These are phyloP conservation scores for Croton laevigatus DNA, from an alignment of 441 rosid genomes.

Conservation along the genomic window DNA sequence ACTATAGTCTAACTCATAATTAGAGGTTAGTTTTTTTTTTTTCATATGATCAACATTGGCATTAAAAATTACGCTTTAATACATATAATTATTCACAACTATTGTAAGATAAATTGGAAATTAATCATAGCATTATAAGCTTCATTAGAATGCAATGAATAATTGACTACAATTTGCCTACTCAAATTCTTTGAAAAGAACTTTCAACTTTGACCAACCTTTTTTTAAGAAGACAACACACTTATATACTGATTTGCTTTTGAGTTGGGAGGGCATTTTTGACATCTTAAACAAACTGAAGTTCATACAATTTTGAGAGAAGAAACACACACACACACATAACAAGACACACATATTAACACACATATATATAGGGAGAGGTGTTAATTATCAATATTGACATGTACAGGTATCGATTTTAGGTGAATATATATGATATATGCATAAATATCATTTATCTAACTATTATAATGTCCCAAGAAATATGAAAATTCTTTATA, in stretches of 20 bases:
- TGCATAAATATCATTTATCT: not conserved
- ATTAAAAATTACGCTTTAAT: not conserved
- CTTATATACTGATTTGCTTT: not conserved
- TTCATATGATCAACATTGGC: constrained; percentile 2
- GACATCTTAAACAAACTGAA: not conserved
- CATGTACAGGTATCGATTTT: not conserved
- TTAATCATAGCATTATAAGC: constrained; percentile 13
- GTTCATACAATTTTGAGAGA: constrained; percentile 16
- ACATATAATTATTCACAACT: not conserved
- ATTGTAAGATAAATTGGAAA: not conserved
- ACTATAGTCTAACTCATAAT: not conserved
- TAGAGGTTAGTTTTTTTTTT: not conserved
- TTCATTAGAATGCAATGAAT: not conserved
- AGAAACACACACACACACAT: not conserved
- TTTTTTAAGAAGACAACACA: not conserved
- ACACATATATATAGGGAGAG: too few species aligned
- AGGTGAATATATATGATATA: constrained; percentile 9
- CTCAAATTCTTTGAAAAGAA: not conserved
- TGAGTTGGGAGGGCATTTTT: not conserved
- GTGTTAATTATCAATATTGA: too few species aligned
- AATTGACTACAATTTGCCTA: not conserved
- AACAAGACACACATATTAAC: not conserved
- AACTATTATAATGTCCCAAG: constrained; percentile 15
- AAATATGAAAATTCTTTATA: constrained; percentile 11
- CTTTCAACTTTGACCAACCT: constrained; percentile 7